Evolutionary conservation across 352 stramenopile species (phyloP), one percentile per base, ranked within the genome.

Genomic region (Phytophthora meadii): DNA sequence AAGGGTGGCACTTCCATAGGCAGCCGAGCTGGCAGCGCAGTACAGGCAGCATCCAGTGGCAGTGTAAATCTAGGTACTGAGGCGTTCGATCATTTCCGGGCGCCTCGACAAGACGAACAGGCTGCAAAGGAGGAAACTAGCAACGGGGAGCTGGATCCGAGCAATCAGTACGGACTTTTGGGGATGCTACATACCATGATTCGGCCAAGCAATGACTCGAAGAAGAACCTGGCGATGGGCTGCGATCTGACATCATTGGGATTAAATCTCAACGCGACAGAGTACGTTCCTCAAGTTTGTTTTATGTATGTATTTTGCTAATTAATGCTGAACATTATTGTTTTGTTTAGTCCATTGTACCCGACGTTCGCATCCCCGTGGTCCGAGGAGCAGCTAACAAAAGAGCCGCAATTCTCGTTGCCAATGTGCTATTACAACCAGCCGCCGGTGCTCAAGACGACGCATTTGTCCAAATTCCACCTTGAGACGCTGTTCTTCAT

Each of bases 401-500:
- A 93, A 52, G 84, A 93, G 66, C 88, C 86, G 61, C 88, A 92
- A 68, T 96, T 92, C 69, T 83, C 84, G 39, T 74, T 94, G 68
- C 88, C 88, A 10, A 82, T 79, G 58, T 96, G 88, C 73, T 96
- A 96, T 76, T 94, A 94, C 77, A 94, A 94, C 68, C 95, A 98
- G 82, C 94, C 97, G 47, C 95, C 97, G n/a, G 92, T 96, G 51
- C 86, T 99, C 50, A 99, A 99, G 85, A 98, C 94, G 48, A 97
- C 93, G 58, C 96, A 99, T 69, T 85, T 99, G 66, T 96, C 89
- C 51, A 99, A 99, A 80, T 99, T 99, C 77, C 92, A 99, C 68
- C 80, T 99, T 45, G 97, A 99, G 87, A 99, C 97, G 54, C 82
- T 99, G 22, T 99, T 99, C 81, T 99, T 99, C 84, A 98, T 99